A percentile compares a stretch with the other conserved stretches of the same genome.
phyloP scores from a whole-genome alignment of 257 asterid species.

The Sherardia arvensis region DNA sequence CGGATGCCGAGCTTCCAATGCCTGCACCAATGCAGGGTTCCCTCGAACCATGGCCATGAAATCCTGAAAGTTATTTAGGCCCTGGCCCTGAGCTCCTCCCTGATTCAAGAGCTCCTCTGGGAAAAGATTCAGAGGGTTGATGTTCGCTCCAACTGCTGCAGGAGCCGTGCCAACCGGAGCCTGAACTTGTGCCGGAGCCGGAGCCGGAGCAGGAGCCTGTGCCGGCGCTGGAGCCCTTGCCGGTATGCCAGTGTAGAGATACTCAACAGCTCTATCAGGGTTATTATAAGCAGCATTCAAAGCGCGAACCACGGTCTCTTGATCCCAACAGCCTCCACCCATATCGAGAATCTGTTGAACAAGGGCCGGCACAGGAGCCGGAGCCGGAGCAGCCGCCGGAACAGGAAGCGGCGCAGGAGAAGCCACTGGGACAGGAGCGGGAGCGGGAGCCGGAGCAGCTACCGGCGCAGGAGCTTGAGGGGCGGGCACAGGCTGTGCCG shows the following conservation, averaged over 20 bases:
- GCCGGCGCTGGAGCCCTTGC: slow-evolving; percentile 63
- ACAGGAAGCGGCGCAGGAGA: neutral
- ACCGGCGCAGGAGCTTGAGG: neutral
- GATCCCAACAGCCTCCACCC: slow-evolving; percentile 92
- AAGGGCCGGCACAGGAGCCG: slow-evolving; percentile 38
- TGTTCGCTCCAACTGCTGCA: slow-evolving; percentile 19
- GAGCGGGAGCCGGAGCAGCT: too few relatives aligned
- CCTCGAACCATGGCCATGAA: slow-evolving; percentile 26
- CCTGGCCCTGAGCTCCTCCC: too few relatives aligned
- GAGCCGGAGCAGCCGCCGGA: slow-evolving; percentile 34
- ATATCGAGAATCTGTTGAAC: slow-evolving; percentile 78
- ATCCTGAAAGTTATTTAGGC: neutral
- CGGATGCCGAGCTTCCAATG: neutral
- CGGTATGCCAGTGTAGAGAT: slow-evolving; percentile 79
- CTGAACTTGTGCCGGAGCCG: slow-evolving; percentile 37
- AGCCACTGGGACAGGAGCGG: too few relatives aligned
- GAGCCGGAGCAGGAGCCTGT: slow-evolving; percentile 42
- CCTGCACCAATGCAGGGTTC: neutral
- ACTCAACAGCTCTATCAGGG: slow-evolving; percentile 88
- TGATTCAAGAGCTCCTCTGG: too few relatives aligned
- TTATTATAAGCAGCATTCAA: slow-evolving; percentile 76
- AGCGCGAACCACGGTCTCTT: slow-evolving; percentile 74
- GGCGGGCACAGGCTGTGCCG: neutral
- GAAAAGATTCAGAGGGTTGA: neutral
- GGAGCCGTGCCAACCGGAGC: slow-evolving; percentile 16